phyloP scores from a whole-genome alignment of 1,284 basidiomycete species.

The Cryptococcus jaspeensis region DNA sequence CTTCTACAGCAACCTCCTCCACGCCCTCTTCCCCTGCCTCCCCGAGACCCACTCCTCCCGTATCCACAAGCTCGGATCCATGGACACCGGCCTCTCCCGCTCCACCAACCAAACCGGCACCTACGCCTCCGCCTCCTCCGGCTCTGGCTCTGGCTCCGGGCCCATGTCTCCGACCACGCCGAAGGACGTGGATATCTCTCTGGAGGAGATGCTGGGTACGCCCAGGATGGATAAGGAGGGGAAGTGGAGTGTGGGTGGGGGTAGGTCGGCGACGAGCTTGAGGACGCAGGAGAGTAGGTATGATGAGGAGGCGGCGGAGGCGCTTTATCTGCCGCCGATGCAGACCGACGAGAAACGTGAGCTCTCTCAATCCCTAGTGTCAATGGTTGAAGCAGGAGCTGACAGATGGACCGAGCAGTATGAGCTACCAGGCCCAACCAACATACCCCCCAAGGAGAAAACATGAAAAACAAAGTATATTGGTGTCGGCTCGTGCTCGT shows the following conservation, averaged over 20 bases:
- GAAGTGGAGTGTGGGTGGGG: slow-evolving; percentile 2
- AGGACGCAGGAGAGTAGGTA: slow-evolving; percentile 3
- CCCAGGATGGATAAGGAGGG: slow-evolving; percentile 5
- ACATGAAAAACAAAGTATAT: neutral
- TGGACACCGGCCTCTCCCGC: slow-evolving; percentile 9
- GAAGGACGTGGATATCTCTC: slow-evolving; percentile 14
- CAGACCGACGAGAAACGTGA: slow-evolving; percentile 13
- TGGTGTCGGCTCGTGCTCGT: neutral
- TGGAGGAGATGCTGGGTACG: slow-evolving; percentile 21
- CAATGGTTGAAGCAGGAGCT: neutral
- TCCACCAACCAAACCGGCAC: neutral
- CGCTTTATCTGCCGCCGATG: slow-evolving; percentile 15
- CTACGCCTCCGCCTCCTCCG: neutral
- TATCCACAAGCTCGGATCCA: slow-evolving; percentile 8
- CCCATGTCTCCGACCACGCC: neutral
- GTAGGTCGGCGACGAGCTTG: neutral
- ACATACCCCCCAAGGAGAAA: neutral
- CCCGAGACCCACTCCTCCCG: slow-evolving; percentile 8
- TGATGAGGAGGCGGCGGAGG: slow-evolving; percentile 5
- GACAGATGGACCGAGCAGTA: neutral
- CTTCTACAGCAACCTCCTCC: slow-evolving; percentile 35
- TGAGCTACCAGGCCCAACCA: neutral
- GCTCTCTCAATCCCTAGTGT: too few relatives aligned
- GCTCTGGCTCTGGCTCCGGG: too few relatives aligned
- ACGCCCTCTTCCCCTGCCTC: slow-evolving; percentile 27